Percentiles rank a stretch among this genome's conserved stretches.
phyloP scores from a whole-genome alignment of 352 stramenopile species.

The Hyaloperonospora brassicae region DNA sequence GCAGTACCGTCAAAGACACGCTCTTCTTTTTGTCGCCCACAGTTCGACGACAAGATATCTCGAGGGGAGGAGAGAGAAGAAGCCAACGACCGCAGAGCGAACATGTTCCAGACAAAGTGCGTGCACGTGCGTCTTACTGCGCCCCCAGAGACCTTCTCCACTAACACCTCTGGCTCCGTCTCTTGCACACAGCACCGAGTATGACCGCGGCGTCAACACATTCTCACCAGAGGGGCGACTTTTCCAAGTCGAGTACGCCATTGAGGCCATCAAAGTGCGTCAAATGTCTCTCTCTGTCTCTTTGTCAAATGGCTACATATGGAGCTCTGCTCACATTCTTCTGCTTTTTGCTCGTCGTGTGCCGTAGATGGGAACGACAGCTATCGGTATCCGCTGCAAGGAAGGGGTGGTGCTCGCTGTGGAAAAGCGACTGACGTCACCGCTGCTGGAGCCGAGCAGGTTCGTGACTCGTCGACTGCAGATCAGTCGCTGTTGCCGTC shows the following conservation, averaged over 20 bases:
- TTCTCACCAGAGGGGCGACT: constrained; percentile 98
- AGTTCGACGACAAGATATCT: constrained; percentile 28
- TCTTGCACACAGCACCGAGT: constrained; percentile 90
- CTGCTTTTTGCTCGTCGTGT: neutral
- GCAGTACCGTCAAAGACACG: constrained; percentile 4
- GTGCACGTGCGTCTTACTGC: constrained; percentile 6
- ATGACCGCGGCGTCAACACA: constrained; percentile 99
- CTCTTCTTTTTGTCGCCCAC: constrained; percentile 14
- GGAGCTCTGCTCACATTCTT: neutral
- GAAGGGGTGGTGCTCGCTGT: constrained; percentile 96
- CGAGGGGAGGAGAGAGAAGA: constrained; percentile 22
- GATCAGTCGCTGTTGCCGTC: neutral
- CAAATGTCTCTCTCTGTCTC: neutral
- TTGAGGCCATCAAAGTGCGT: constrained; percentile 94
- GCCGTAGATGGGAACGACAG: constrained; percentile 92
- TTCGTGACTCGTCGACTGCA: constrained; percentile 16
- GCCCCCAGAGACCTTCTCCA: too few species aligned
- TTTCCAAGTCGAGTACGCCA: constrained; percentile 98
- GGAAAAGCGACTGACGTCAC: constrained; percentile 97
- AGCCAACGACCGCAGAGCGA: constrained; percentile 12
- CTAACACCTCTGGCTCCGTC: too few species aligned
- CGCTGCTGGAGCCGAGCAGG: constrained; percentile 91
- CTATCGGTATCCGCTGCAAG: constrained; percentile 97
- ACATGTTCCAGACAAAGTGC: constrained; percentile 64
- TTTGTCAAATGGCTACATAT: neutral